These are phyloP conservation scores for Trichophyton verrucosum DNA, from an alignment of 2,329 filamentous ascomycete genomes.

Conservation along the genomic window DNA sequence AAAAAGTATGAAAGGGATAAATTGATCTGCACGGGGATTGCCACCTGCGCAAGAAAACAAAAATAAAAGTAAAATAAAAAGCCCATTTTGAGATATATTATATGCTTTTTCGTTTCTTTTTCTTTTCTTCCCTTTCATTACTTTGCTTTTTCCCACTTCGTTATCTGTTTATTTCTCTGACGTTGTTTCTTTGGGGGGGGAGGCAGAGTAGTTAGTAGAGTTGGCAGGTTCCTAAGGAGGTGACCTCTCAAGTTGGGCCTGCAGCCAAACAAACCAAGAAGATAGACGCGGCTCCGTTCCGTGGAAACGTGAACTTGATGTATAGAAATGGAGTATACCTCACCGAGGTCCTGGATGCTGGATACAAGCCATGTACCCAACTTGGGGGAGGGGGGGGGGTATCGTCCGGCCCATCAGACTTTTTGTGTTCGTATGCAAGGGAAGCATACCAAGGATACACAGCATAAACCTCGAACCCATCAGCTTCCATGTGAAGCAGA, in stretches of 20 bases:
- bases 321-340: background rate
- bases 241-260: background rate
- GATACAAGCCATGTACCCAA: background rate
- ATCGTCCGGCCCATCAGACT: no score
- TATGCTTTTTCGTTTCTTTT: background rate
- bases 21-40: constrained; percentile 4
- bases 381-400: no score
- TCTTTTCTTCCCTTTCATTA: background rate
- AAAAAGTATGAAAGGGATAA: background rate
- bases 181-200: background rate
- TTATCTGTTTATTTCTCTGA: background rate
- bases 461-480: background rate
- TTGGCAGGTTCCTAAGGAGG: no score
- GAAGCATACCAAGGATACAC: background rate
- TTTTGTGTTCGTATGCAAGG: background rate
- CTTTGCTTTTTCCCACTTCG: background rate
- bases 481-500: background rate
- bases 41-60: background rate
- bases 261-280: background rate
- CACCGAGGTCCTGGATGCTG: background rate
- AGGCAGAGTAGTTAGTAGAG: no score
- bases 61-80: background rate
- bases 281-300: background rate
- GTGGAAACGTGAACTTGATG: background rate
- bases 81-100: background rate